phyloP scores from a whole-genome alignment of 2,329 filamentous ascomycete genomes.

The Hyphodiscus sp. region DNA sequence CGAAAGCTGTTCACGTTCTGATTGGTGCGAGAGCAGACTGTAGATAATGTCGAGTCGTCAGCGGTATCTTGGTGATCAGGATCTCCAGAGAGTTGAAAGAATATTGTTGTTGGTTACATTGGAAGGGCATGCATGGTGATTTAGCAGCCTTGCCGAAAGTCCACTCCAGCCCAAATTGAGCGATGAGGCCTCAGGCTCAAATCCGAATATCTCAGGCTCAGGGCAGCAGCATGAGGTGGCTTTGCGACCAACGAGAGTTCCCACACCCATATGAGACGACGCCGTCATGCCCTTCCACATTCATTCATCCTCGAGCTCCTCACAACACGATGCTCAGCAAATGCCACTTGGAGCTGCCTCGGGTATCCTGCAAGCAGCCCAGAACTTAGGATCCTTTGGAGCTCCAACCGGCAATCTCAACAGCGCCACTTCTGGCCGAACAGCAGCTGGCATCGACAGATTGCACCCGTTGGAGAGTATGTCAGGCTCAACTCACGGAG shows the following conservation, averaged over 20 bases:
- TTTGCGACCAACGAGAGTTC: background rate
- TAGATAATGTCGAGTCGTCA: too few relatives aligned
- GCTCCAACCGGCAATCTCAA: slow-evolving; percentile 22
- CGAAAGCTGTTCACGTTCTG: too few relatives aligned
- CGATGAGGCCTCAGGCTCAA: background rate
- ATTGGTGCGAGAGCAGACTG: too few relatives aligned
- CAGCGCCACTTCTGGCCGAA: slow-evolving; percentile 12
- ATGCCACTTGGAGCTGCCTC: slow-evolving; percentile 17
- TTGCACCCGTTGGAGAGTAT: slow-evolving; percentile 34
- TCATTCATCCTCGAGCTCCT: slow-evolving; percentile 18
- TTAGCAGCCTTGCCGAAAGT: background rate
- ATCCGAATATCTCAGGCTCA: too few relatives aligned
- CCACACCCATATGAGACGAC: background rate
- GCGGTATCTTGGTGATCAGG: too few relatives aligned
- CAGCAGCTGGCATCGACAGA: slow-evolving; percentile 36
- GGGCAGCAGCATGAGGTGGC: background rate
- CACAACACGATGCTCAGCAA: slow-evolving; percentile 20
- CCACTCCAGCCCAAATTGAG: background rate
- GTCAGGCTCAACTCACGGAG: slow-evolving; percentile 26
- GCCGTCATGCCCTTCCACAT: slow-evolving; percentile 19
- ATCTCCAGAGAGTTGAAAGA: background rate
- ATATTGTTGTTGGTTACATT: background rate
- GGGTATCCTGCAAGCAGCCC: slow-evolving; percentile 26
- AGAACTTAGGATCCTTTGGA: slow-evolving; percentile 26
- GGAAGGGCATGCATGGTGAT: background rate